Conservation (phyloP, 1,139 yeast genomes). For the Yarrowia galli region DNA sequence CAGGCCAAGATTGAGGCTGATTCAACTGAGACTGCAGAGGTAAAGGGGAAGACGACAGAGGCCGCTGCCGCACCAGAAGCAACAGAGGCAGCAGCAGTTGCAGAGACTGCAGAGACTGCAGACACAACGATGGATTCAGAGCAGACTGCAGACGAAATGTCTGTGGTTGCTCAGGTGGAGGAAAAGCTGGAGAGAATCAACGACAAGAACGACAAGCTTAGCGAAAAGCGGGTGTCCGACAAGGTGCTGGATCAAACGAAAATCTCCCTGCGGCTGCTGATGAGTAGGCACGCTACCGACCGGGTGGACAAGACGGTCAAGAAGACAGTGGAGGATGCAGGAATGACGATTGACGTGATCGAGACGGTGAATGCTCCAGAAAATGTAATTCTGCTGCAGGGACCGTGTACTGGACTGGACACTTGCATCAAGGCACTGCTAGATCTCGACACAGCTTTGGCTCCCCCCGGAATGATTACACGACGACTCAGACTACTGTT, state of each 20-base stretch:
- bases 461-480: constrained; percentile 32
- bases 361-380: constrained; percentile 28
- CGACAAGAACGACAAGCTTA: constrained; percentile 18
- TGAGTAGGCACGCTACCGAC: constrained; percentile 28
- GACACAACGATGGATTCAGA: not conserved
- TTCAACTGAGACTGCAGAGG: not conserved
- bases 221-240: constrained; percentile 7
- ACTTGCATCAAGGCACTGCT: constrained; percentile 15
- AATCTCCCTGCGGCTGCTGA: constrained; percentile 11
- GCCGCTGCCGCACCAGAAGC: not conserved
- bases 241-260: constrained; percentile 19
- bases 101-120: not conserved
- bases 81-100: not conserved
- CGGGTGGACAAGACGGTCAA: constrained; percentile 20
- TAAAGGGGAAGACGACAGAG: not conserved
- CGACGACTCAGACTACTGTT: constrained; percentile 16
- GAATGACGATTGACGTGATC: constrained; percentile 28
- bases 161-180: constrained; percentile 15
- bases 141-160: not conserved
- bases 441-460: constrained; percentile 22
- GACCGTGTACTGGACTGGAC: constrained; percentile 20
- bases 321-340: constrained; percentile 26
- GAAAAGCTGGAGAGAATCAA: constrained; percentile 24
- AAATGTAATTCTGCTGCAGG: constrained; percentile 23
- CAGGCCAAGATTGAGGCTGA: not conserved